Evolutionary conservation across 2,329 filamentous ascomycete species (phyloP), one percentile per base, ranked within the genome.

Genomic region (Amylocarpus encephaloides): DNA sequence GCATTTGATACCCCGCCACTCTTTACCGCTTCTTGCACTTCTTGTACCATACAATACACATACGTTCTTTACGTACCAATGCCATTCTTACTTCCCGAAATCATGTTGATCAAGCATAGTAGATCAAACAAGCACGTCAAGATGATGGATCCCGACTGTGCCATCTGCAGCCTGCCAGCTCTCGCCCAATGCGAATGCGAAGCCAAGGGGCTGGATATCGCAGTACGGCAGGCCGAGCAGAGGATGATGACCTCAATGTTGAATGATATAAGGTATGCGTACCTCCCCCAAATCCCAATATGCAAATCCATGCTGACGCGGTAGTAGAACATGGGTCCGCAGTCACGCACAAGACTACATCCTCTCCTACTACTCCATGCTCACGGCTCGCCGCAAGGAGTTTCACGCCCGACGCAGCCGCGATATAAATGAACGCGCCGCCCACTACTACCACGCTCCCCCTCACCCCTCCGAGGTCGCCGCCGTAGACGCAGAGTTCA

Each of bases 131-230:
- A 51, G 67, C 65, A 70, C 54, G 61, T 76, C 65, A 74, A 78
- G 66, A 82, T 74, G 67, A 84, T 85, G 79, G 82, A 85, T 62
- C 82, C 82, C 39, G 79, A 85, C 68, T 86, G 82, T 67, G 82
- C 82, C 47, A 81, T 86, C 63, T 85, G 82, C 66, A 73, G 73
- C 62, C 73, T 75, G 55, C 79, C 82, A 54, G 80, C 81, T 41
- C 72, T 71, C 38, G 64, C 75, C 59, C 73, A 71, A 54, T 86
- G 82, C 66, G 79, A 82, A 57, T 86, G 82, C 64, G 82, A 86
- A 70, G 78, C 79, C 46, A 82, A 80, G 60, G 78, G 80, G 26
- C 73, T 85, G 29, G 80, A 85, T 58, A 68, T 76, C 50, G 81
- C 82, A 52, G 72, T 85, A 39, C 73, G 74, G 54, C 79, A 85